Evolutionary conservation across 441 rosid species (phyloP), one percentile per base, ranked within the genome.

Genomic region (Corymbia citriodora): DNA sequence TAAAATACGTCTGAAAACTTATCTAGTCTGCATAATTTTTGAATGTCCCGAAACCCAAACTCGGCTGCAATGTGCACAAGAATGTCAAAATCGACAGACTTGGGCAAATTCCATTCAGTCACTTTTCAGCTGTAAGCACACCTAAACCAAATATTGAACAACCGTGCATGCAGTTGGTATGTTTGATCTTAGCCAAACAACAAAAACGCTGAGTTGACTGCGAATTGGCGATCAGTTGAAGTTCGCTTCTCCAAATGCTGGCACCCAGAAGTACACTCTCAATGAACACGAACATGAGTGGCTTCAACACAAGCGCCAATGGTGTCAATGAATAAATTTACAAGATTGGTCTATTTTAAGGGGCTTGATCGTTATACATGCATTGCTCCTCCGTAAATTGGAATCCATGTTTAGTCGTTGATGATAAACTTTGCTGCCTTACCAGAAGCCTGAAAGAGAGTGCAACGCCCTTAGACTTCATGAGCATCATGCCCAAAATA

Each of bases 401-500:
- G 27, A 27, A 87, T 1, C 21, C 3, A 23, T 45, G 27, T 89
- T 85, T 85, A 89, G 63, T 85, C 27, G n/a, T 63, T n/a, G 55
- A 92, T 90, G 68, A 52, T 40, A 88, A 91, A 90, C 33, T 82
- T 79, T 45, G 93, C 89, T 70, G 90, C 91, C 89, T 68, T 88
- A 33, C 90, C 90, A 81, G 92, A 87, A 36, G 89, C 90, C 92
- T 92, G 93, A 63, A 16, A 88, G 89, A 57, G 81, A 81, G 74
- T 49, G 57, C 49, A 87, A 23, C 10, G 2, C 85, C 50, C 50
- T 79, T 79, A 79, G 53, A 2, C 85, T 79, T 45, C 53, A 79
- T 12, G 52, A 45, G 53, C 52, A 63, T 54, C 33, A 61, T 15
- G 81, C 29, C 25, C 36, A 74, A 89, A 61, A 21, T 48, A 18